Percentiles rank a stretch among this genome's conserved stretches.
These are phyloP conservation scores for Aspergillus tamarii DNA, from an alignment of 2,329 filamentous ascomycete species.

Conservation along the genomic window DNA sequence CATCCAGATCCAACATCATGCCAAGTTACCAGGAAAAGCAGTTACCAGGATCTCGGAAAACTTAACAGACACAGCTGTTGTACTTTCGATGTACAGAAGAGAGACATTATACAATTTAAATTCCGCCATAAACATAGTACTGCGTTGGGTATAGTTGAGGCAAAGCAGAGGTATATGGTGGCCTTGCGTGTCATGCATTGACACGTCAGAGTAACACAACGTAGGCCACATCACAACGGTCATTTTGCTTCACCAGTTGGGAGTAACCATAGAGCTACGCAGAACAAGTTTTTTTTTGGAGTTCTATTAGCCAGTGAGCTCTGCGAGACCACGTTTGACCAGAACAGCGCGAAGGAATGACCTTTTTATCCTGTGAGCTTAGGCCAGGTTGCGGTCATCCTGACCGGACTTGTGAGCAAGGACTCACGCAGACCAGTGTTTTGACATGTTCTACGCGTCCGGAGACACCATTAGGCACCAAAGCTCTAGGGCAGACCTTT, in stretches of 20 bases:
- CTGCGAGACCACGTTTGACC: neutral
- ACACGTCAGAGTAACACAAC: neutral
- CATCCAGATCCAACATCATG: slow-evolving; percentile 5
- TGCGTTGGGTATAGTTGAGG: neutral
- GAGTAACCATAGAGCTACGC: too few species aligned
- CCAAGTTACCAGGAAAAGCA: neutral
- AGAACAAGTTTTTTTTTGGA: neutral
- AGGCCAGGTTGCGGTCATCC: neutral
- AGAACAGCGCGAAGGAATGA: neutral
- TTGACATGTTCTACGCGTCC: neutral
- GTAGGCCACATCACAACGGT: neutral
- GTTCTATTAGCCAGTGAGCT: neutral
- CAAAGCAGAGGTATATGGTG: neutral
- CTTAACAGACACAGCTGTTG: neutral
- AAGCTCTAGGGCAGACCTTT: neutral
- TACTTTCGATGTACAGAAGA: neutral
- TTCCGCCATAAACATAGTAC: neutral
- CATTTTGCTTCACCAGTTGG: neutral
- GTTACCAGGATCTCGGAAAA: neutral
- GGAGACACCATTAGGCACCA: neutral
- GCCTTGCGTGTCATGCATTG: slow-evolving; percentile 3
- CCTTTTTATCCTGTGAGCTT: neutral
- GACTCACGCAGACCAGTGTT: too few species aligned
- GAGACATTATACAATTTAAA: neutral
- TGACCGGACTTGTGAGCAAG: neutral